Conservation (phyloP, 129 eudicot species). For the Flaveria trinervia region DNA sequence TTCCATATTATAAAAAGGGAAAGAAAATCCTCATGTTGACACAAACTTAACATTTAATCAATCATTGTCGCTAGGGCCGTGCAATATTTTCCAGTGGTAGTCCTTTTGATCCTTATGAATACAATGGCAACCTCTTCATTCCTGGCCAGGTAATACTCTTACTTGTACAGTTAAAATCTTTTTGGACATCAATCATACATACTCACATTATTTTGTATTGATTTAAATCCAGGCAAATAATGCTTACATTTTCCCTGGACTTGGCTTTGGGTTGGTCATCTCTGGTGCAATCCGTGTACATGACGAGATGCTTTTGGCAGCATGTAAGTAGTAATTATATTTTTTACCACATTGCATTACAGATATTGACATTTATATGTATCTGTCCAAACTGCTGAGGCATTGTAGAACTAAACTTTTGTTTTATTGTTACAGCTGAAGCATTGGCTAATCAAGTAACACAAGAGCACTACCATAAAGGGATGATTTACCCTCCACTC, state of each 20-base stretch:
- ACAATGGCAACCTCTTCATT: constrained; percentile 61
- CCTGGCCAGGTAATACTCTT: constrained; percentile 82
- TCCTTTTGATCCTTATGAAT: constrained; percentile 84
- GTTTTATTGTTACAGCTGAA: constrained; percentile 55
- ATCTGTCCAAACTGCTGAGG: background rate
- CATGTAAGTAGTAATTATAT: constrained; percentile 61
- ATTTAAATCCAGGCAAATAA: constrained; percentile 66
- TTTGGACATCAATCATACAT: background rate
- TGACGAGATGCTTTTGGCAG: constrained; percentile 92
- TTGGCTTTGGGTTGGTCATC: constrained; percentile 86
- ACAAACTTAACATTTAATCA: constrained; percentile 3
- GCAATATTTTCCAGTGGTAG: constrained; percentile 93
- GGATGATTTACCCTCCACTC: constrained; percentile 89
- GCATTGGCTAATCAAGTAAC: constrained; percentile 89
- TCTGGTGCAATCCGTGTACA: constrained; percentile 92
- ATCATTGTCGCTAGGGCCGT: constrained; percentile 56
- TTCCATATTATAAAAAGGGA: background rate
- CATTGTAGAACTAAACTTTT: constrained; percentile 13
- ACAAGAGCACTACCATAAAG: constrained; percentile 78
- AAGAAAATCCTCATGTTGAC: background rate
- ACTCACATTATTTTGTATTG: constrained; percentile 18
- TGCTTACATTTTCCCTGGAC: constrained; percentile 92
- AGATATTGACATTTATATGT: background rate
- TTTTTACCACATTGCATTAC: constrained; percentile 1
- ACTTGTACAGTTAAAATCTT: background rate